A percentile compares a stretch with the other conserved stretches of the same genome.
Evolutionary conservation across 768 basidiomycete species (phyloP).

Genomic region (Xerocomellus amylosporus): DNA sequence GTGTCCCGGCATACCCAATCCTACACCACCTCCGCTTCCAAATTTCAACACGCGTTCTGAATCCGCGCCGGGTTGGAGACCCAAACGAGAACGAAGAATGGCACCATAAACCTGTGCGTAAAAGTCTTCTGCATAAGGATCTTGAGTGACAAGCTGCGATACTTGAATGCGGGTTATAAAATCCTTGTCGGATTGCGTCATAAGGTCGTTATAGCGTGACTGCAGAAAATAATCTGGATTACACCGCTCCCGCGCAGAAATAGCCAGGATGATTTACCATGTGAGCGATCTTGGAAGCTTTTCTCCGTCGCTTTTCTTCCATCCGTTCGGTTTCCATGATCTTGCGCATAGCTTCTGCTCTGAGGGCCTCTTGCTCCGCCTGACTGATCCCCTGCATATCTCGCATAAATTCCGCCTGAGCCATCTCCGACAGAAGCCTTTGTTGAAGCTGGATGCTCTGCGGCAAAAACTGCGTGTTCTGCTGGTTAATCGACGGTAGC

Average conservation of each 20-base stretch:
- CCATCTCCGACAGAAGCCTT: slow-evolving; percentile 71
- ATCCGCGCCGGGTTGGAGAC: slow-evolving; percentile 59
- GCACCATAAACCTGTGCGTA: slow-evolving; percentile 96
- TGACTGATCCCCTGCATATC: slow-evolving; percentile 60
- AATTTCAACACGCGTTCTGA: slow-evolving; percentile 79
- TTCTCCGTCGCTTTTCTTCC: slow-evolving; percentile 80
- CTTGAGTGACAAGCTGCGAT: slow-evolving; percentile 94
- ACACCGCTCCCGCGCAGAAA: background rate
- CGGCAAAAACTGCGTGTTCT: slow-evolving; percentile 52
- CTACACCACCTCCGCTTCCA: slow-evolving; percentile 83
- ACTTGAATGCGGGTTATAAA: slow-evolving; percentile 99
- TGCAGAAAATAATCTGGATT: slow-evolving; percentile 26
- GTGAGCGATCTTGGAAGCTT: slow-evolving; percentile 82
- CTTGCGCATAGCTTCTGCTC: slow-evolving; percentile 79
- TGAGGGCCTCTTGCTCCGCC: slow-evolving; percentile 65
- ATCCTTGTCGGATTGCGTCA: slow-evolving; percentile 98
- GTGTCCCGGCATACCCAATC: slow-evolving; percentile 46
- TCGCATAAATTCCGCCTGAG: slow-evolving; percentile 64
- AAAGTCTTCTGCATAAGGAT: slow-evolving; percentile 97
- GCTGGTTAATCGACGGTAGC: slow-evolving; percentile 43
- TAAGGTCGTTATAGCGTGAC: slow-evolving; percentile 91
- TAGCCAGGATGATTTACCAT: slow-evolving; percentile 53
- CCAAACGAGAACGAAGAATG: slow-evolving; percentile 74
- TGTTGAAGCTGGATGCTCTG: slow-evolving; percentile 74
- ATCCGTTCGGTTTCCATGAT: slow-evolving; percentile 88